A percentile compares a stretch with the other conserved stretches of the same genome.
phyloP scores from a whole-genome alignment of 768 basidiomycete genomes.

The Podaxis sp. region DNA sequence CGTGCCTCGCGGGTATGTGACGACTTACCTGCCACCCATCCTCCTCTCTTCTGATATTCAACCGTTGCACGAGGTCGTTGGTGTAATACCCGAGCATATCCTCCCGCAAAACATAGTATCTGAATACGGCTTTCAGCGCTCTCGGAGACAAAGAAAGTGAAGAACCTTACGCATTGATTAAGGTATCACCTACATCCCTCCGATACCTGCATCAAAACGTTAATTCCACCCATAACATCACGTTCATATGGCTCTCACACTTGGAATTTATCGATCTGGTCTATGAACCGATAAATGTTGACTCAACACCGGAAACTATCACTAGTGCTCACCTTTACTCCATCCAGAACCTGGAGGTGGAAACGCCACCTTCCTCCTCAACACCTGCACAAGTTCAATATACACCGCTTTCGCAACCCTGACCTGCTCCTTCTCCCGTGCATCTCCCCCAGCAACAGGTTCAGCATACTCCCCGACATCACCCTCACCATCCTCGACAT shows the following conservation, averaged over 20 bases:
- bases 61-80: constrained; percentile 54
- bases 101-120: constrained; percentile 84
- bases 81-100: constrained; percentile 78
- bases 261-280: constrained; percentile 77
- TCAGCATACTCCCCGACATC: constrained; percentile 31
- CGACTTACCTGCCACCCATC: constrained; percentile 73
- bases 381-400: constrained; percentile 67
- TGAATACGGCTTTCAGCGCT: constrained; percentile 26
- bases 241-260: constrained; percentile 48
- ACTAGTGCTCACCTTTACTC: constrained; percentile 59
- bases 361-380: constrained; percentile 77
- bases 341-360: constrained; percentile 55
- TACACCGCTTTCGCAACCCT: constrained; percentile 75
- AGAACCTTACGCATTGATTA: constrained; percentile 77
- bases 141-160: neutral
- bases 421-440: constrained; percentile 35
- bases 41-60: constrained; percentile 42
- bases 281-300: constrained; percentile 36
- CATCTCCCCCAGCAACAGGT: constrained; percentile 22
- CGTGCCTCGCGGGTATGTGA: neutral
- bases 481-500: constrained; percentile 32
- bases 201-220: constrained; percentile 57
- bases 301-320: neutral
- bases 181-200: constrained; percentile 82
- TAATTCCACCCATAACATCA: neutral